Conservation (phyloP, 2,329 filamentous ascomycete species). For the Aspergillus jensenii region DNA sequence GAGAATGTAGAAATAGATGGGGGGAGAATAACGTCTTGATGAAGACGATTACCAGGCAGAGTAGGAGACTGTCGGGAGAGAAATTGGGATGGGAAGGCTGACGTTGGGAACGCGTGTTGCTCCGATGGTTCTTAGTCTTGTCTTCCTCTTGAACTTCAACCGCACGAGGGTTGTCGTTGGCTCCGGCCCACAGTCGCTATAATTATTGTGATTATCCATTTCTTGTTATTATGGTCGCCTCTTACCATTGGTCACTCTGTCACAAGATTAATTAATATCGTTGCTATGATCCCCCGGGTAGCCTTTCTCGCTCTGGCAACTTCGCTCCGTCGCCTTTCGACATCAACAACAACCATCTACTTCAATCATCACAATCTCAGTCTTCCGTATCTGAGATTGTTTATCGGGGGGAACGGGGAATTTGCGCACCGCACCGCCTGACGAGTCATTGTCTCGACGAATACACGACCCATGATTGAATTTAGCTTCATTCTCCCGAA, state of each 20-base stretch:
- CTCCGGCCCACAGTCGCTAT: conserved; percentile 3
- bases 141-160: background rate
- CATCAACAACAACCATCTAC: background rate
- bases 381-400: background rate
- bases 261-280: conserved; percentile 6
- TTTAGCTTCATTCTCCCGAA: conserved; percentile 6
- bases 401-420: background rate
- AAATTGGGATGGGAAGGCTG: background rate
- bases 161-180: conserved; percentile 2
- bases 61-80: background rate
- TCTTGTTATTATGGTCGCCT: conserved; percentile 8
- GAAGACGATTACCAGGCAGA: background rate
- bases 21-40: background rate
- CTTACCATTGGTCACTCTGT: conserved; percentile 1
- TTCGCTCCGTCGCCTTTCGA: background rate
- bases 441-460: conserved; percentile 1
- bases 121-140: background rate
- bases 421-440: background rate
- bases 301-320: background rate
- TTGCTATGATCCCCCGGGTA: background rate
- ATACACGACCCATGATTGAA: conserved; percentile 9
- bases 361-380: background rate
- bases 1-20: background rate
- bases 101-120: conserved; percentile 8
- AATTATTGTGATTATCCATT: conserved; percentile 8